Conservation (phyloP, 1,284 basidiomycete genomes). For the Ustilago bromivora region DNA sequence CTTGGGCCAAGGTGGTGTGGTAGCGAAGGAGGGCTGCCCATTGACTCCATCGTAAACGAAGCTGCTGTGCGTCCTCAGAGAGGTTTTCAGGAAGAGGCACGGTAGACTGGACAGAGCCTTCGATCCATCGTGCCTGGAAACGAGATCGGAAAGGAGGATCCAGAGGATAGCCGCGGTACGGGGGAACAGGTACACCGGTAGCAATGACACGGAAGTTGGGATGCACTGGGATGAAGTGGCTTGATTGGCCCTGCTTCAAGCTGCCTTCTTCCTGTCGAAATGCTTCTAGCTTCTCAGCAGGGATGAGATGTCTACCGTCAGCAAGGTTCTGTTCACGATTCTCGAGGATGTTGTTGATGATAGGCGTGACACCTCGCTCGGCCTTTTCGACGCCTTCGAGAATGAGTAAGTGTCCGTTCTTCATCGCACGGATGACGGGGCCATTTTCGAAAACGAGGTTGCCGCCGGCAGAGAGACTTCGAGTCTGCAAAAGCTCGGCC, state of each 20-base stretch:
- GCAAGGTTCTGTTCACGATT: constrained; percentile 69
- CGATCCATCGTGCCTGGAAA: constrained; percentile 70
- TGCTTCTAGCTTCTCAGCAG: constrained; percentile 64
- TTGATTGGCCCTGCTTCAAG: constrained; percentile 15
- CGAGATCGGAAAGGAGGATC: constrained; percentile 71
- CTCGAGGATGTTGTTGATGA: constrained; percentile 71
- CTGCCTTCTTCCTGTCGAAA: constrained; percentile 38
- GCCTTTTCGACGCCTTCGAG: constrained; percentile 70
- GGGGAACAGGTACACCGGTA: constrained; percentile 68
- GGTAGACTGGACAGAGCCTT: constrained; percentile 57
- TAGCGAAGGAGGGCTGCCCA: constrained; percentile 57
- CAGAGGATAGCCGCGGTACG: constrained; percentile 69
- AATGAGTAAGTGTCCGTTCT: constrained; percentile 69
- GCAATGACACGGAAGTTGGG: constrained; percentile 70
- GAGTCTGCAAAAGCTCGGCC: constrained; percentile 69
- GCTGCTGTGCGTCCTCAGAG: constrained; percentile 37
- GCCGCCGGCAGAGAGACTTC: constrained; percentile 64
- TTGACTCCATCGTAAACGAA: constrained; percentile 56
- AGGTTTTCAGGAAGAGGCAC: constrained; percentile 38
- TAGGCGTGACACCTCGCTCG: constrained; percentile 67
- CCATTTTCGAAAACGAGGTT: constrained; percentile 68
- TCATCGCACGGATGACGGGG: constrained; percentile 70
- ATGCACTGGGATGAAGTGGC: constrained; percentile 67
- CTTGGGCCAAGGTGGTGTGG: constrained; percentile 57
- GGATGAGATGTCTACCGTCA: constrained; percentile 70